Evolutionary conservation across 306 rosid species (phyloP), one percentile per base, ranked within the genome.

Genomic region (Vigna radiata): DNA sequence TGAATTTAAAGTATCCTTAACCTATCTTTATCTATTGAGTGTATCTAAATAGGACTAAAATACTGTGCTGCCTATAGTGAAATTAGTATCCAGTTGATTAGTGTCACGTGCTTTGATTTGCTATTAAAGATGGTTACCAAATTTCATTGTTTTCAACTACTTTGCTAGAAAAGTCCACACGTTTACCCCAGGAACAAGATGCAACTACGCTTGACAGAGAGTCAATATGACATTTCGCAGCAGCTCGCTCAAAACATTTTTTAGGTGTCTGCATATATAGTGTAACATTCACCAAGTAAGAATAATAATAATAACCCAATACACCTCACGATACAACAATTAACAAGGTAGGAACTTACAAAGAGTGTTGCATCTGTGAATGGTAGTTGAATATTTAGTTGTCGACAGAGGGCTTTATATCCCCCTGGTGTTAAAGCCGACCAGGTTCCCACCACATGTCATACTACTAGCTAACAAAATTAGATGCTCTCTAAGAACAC

Each of bases 121-220:
- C 15, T 44, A 5, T 44, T 44, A 12, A 44, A 44, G 13, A 11
- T 44, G 48, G 5, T 0, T 44, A 44, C 2, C 15, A 44, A 44
- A 44, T 3, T 11, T 44, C 5, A 12, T 44, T 44, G 1, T 44
- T 44, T 44, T 44, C 15, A 44, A 44, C 4, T 14, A 44, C 3
- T 44, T 44, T 44, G 5, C 11, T 12, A 44, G 48, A 11, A 44
- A 44, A 44, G 48, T 44, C 96, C 46, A 95, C 97, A 52, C 77
- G 91, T 73, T 88, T 95, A 47, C 97, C 99, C 99, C 99, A 95
- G 2, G 99, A 90, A 86, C 99, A 95, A 37, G 99, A 90, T 12
- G 91, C 97, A 78, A 95, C 97, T 14, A 95, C 79, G 82, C 99
- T 95, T 19, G 92, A 84, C 61, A 95, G 77, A 25, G 97, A 77